phyloP scores from a whole-genome alignment of 345 rosid genomes.

The Lagerstroemia speciosa region DNA sequence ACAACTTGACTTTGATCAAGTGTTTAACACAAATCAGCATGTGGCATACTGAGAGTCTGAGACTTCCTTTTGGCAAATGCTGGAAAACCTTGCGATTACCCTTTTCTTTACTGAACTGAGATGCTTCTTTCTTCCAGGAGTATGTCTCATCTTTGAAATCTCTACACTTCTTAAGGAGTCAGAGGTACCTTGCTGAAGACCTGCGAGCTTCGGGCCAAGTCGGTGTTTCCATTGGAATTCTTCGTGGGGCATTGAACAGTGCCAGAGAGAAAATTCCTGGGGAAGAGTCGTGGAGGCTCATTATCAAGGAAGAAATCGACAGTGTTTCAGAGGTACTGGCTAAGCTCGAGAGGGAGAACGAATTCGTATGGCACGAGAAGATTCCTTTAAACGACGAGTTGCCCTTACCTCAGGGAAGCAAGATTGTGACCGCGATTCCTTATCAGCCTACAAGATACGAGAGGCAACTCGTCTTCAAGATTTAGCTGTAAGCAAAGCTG shows the following conservation, averaged over 20 bases:
- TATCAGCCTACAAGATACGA: slow-evolving; percentile 44
- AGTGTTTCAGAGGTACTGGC: slow-evolving; percentile 26
- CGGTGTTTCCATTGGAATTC: slow-evolving; percentile 53
- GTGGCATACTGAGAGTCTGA: background rate
- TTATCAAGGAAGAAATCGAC: slow-evolving; percentile 37
- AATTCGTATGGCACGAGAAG: slow-evolving; percentile 47
- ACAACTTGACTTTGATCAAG: background rate
- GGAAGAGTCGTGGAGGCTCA: slow-evolving; percentile 43
- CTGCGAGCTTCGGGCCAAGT: slow-evolving; percentile 30
- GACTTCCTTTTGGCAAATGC: background rate
- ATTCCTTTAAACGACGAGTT: slow-evolving; percentile 33
- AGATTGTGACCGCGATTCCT: slow-evolving; percentile 43
- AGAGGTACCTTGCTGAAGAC: slow-evolving; percentile 37
- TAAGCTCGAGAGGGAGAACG: slow-evolving; percentile 52
- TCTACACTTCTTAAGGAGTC: slow-evolving; percentile 57
- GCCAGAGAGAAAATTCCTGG: slow-evolving; percentile 34
- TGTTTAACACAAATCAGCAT: background rate
- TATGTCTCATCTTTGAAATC: slow-evolving; percentile 43
- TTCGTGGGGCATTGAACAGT: slow-evolving; percentile 34
- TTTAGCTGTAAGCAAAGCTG: slow-evolving; percentile 13
- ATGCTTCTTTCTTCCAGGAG: slow-evolving; percentile 31
- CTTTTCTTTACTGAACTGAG: background rate
- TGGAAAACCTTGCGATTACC: background rate
- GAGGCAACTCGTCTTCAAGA: slow-evolving; percentile 43
- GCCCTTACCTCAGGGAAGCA: slow-evolving; percentile 49